These are phyloP conservation scores for Botrytis galanthina DNA, from an alignment of 2,329 filamentous ascomycete species.

Conservation along the genomic window DNA sequence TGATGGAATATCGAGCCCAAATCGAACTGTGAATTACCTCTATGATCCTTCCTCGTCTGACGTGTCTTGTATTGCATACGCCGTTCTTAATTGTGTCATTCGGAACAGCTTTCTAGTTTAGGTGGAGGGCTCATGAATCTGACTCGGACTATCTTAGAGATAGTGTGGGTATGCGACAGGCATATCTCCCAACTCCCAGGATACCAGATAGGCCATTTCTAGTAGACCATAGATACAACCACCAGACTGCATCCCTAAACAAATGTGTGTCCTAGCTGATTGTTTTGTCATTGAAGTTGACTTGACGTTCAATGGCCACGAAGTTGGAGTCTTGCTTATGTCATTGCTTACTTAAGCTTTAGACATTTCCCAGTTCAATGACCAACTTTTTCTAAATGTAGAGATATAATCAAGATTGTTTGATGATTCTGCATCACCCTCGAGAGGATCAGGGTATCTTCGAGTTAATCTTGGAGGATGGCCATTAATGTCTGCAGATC, in stretches of 20 bases:
- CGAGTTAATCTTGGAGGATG: not conserved
- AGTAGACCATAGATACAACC: not conserved
- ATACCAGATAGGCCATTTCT: not conserved
- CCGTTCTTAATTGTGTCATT: not conserved
- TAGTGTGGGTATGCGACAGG: not conserved
- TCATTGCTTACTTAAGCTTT: not conserved
- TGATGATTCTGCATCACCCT: not conserved
- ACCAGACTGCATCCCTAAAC: rapidly evolving
- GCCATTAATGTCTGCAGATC: rapidly evolving
- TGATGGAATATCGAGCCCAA: not conserved
- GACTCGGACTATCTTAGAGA: no score
- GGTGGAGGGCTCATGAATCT: rapidly evolving
- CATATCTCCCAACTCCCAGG: not conserved
- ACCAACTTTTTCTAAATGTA: no score
- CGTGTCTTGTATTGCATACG: rapidly evolving
- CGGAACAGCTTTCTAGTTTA: not conserved
- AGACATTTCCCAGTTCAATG: not conserved
- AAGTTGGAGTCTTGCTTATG: not conserved
- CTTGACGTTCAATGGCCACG: not conserved
- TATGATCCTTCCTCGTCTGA: rapidly evolving
- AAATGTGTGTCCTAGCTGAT: not conserved
- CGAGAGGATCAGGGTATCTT: no score
- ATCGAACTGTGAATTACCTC: not conserved
- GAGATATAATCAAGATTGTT: not conserved
- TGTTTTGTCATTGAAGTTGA: not conserved